Base-by-base conservation (phyloP, 371 early-diverging fungal species). In the Cokeromyces recurvatus region DNA sequence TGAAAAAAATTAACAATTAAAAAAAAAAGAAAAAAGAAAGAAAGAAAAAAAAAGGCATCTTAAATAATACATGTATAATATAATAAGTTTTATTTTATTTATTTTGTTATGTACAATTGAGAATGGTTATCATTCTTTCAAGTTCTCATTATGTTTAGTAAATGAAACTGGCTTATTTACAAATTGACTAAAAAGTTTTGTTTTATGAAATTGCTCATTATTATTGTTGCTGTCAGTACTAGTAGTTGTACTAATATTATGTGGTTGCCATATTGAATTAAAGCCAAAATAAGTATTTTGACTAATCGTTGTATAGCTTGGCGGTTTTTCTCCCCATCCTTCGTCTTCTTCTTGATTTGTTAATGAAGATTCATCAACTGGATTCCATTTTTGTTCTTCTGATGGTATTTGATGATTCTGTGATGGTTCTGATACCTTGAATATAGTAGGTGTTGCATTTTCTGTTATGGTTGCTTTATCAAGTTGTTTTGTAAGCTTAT, bases 1-100 rank as follows among this genome's bases (percentile, higher is more conserved):
- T 85, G 68, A 79, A 72, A 35, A 66, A 67, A 38, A 37, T 40
- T 9, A 61, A 41, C 20, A 61, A 55, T 32, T 72, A 66, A 47
- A 31, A 21, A 19, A 41, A 46, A 47, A 29, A 32, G 17, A 31
- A 42, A 56, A n/a, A n/a, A n/a, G n/a, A n/a, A n/a, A n/a, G n/a
- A n/a, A n/a, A n/a, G n/a, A n/a, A n/a, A n/a, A n/a, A n/a, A n/a
- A n/a, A n/a, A n/a, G n/a, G n/a, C n/a, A n/a, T n/a, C n/a, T n/a
- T n/a, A n/a, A n/a, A n/a, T n/a, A n/a, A n/a, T n/a, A n/a, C n/a
- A n/a, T n/a, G n/a, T n/a, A n/a, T n/a, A n/a, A n/a, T n/a, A n/a
- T n/a, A n/a, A n/a, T n/a, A n/a, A n/a, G n/a, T n/a, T n/a, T n/a
- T n/a, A n/a, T n/a, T n/a, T n/a, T n/a, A n/a, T n/a, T n/a, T 22